Evolutionary conservation across 306 rosid genomes (phyloP).

Genomic region (Cicer judaicum): DNA sequence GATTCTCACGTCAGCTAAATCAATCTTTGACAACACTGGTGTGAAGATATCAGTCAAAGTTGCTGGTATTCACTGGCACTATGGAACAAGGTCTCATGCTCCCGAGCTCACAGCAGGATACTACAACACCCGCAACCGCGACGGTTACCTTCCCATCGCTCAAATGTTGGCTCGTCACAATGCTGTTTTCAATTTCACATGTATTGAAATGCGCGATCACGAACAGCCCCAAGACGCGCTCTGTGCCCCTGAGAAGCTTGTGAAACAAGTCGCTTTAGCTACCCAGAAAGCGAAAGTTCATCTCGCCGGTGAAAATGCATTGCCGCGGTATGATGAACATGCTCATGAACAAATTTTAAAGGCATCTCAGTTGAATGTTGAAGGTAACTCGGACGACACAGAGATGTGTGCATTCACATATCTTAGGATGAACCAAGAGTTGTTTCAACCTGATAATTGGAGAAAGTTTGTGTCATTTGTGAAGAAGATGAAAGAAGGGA

Average conservation of each 20-base stretch:
- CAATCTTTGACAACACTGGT: conserved; percentile 58
- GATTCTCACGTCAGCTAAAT: conserved; percentile 71
- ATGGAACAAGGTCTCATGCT: conserved; percentile 92
- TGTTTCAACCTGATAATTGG: conserved; percentile 86
- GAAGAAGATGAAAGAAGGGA: conserved; percentile 94
- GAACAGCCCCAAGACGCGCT: conserved; percentile 94
- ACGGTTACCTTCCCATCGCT: conserved; percentile 91
- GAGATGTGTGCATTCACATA: conserved; percentile 94
- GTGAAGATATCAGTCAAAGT: conserved; percentile 88
- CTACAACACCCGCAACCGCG: conserved; percentile 79
- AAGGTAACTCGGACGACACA: conserved; percentile 48
- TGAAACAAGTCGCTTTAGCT: conserved; percentile 82
- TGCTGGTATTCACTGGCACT: conserved; percentile 99
- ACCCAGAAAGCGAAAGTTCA: conserved; percentile 70
- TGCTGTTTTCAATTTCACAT: conserved; percentile 91
- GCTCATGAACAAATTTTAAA: conserved; percentile 79
- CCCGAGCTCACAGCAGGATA: conserved; percentile 99
- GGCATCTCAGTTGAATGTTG: conserved; percentile 63
- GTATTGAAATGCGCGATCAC: conserved; percentile 90
- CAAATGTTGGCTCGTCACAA: conserved; percentile 93
- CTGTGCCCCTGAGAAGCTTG: conserved; percentile 89
- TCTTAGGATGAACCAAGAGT: conserved; percentile 81
- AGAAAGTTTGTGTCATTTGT: conserved; percentile 83
- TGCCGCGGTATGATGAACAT: conserved; percentile 68
- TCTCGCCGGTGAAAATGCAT: conserved; percentile 91